Evolutionary conservation across 495 filamentous ascomycete species (phyloP), one percentile per base, ranked within the genome.

Genomic region (Friedmanniomyces endolithicus): DNA sequence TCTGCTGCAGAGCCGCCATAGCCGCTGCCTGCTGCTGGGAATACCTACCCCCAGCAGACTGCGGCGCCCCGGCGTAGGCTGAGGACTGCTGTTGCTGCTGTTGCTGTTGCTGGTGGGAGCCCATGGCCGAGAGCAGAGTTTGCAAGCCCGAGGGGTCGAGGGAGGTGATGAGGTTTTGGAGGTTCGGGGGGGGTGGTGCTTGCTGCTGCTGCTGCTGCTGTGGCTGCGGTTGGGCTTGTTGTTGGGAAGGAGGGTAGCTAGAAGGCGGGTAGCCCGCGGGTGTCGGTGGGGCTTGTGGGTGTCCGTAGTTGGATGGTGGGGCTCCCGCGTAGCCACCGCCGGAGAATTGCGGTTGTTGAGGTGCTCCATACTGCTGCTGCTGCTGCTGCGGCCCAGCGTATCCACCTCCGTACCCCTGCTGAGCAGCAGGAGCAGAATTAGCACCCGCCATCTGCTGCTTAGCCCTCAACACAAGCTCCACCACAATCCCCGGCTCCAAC

Each of bases 381-480:
- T 78, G 79, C 31, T 46, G 57, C 47, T 31, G 27, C 31, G 35
- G 57, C 43, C 61, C 66, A 20, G 72, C 72, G 34, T 58, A 53
- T 12, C 35, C 39, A 20, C 50, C 47, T 7, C 25, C 29, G 43
- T 49, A 41, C 9, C 22, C 41, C 31, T 49, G 57, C 34, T 44
- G 52, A 8, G 41, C 22, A 31, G 4, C 9, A 3, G 27, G 4
- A 31, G 4, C 9, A 3, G 27, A 3, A 31, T 9, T 31, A 3
- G 27, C 27, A 31, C 4, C 27, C 23, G 57, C 48, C 31, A 66
- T 68, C 47, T 65, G 67, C 7, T 65, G 53, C 65, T 88, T 95
- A 9, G 86, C 80, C 34, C 88, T 78, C 24, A 84, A 62, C 48
- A 94, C 86, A 22, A 98, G 78, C 53, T 89, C 85, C 11, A 83